A percentile compares a stretch with the other conserved stretches of the same genome.
These are phyloP conservation scores for Wilcoxina mikolae DNA, from an alignment of 495 filamentous ascomycete genomes.

Conservation along the genomic window DNA sequence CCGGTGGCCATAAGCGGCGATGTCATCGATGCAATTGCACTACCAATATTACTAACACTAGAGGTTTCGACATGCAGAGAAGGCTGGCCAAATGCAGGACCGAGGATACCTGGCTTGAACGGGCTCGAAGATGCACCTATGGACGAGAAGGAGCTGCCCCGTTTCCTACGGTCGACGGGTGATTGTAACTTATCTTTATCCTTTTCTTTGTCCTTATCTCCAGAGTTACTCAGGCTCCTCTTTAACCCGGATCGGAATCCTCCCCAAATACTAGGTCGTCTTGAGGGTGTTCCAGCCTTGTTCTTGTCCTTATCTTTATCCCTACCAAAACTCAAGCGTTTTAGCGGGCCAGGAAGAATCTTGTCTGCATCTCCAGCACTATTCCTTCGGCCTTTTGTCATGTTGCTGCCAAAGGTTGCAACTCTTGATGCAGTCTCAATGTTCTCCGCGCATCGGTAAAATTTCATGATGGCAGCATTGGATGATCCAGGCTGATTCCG, in stretches of 20 bases:
- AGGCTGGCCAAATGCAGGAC: not conserved
- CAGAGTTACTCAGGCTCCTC: conserved; percentile 20
- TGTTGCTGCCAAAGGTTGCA: conserved; percentile 26
- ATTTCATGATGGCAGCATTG: conserved; percentile 22
- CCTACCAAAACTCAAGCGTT: conserved; percentile 20
- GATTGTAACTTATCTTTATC: conserved; percentile 4
- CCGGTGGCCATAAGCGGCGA: conserved; percentile 18
- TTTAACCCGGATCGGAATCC: conserved; percentile 17
- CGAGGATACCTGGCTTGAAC: not conserved
- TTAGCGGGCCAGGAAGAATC: conserved; percentile 11
- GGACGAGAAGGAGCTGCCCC: not conserved
- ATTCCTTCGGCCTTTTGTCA: conserved; percentile 12
- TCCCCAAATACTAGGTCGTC: conserved; percentile 21
- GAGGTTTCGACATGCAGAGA: conserved; percentile 14
- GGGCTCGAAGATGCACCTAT: not conserved
- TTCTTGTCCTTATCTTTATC: conserved; percentile 25
- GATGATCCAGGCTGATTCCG: conserved; percentile 21
- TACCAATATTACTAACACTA: conserved; percentile 10
- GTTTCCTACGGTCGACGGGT: not conserved
- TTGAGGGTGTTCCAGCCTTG: conserved; percentile 2
- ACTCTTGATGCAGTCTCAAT: conserved; percentile 27
- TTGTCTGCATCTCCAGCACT: conserved; percentile 20
- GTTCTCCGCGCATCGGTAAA: conserved; percentile 16
- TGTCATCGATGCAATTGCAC: conserved; percentile 21
- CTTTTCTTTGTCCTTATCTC: conserved; percentile 19